These are phyloP conservation scores for Soucietia sequanensis DNA, from an alignment of 805 yeast genomes.

Conservation along the genomic window DNA sequence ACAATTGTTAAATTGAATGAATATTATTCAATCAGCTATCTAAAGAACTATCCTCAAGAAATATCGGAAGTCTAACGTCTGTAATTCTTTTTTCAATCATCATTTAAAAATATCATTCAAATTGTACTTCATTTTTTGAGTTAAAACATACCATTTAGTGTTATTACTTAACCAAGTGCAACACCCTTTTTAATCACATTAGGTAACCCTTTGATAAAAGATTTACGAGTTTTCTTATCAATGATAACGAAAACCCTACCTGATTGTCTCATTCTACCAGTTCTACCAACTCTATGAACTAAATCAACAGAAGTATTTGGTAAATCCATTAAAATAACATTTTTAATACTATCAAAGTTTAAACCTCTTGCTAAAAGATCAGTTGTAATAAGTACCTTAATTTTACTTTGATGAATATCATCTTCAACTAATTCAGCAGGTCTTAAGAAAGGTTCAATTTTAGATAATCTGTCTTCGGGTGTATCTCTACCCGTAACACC, in stretches of 20 bases:
- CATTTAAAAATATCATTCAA: constrained; percentile 32
- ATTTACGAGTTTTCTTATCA: constrained; percentile 62
- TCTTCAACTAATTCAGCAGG: constrained; percentile 51
- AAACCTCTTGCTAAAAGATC: constrained; percentile 89
- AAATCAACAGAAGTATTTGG: constrained; percentile 84
- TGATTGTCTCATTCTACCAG: constrained; percentile 86
- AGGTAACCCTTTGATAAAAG: constrained; percentile 82
- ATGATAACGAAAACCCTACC: constrained; percentile 86
- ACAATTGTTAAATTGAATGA: no score
- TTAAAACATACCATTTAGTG: constrained; percentile 5
- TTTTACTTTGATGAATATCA: constrained; percentile 25
- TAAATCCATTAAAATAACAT: constrained; percentile 79
- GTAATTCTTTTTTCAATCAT: constrained; percentile 31
- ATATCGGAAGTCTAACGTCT: constrained; percentile 45
- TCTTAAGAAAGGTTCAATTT: constrained; percentile 61
- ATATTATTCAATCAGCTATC: constrained; percentile 3
- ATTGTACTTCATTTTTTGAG: constrained; percentile 2
- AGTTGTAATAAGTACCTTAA: constrained; percentile 80
- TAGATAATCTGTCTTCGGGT: constrained; percentile 55
- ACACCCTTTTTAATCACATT: constrained; percentile 56
- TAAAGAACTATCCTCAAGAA: constrained; percentile 9
- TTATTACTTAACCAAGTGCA: constrained; percentile 27
- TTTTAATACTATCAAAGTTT: constrained; percentile 78
- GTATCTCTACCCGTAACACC: constrained; percentile 68
- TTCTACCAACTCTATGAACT: constrained; percentile 90